Conservation (phyloP, 2,329 filamentous ascomycete genomes). For the Hysterium pulicare region DNA sequence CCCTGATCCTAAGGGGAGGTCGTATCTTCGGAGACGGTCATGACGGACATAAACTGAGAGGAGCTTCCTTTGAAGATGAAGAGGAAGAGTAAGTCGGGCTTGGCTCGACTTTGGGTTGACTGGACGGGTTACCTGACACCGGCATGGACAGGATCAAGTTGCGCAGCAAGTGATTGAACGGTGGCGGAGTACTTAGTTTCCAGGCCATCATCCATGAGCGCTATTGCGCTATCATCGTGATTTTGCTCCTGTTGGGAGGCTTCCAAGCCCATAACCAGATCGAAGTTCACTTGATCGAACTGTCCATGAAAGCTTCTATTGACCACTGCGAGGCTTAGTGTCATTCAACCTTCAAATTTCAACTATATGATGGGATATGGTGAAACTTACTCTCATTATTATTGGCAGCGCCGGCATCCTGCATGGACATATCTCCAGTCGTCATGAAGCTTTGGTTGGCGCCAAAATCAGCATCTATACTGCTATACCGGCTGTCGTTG, state of each 20-base stretch:
- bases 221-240: slow-evolving; percentile 35
- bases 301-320: slow-evolving; percentile 31
- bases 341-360: slow-evolving; percentile 31
- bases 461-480: slow-evolving; percentile 35
- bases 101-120: too few species aligned
- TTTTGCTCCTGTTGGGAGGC: slow-evolving; percentile 29
- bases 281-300: slow-evolving; percentile 32
- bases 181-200: slow-evolving; percentile 23
- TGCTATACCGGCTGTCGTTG: slow-evolving; percentile 38
- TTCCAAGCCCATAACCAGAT: slow-evolving; percentile 29
- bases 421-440: slow-evolving; percentile 19
- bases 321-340: slow-evolving; percentile 32
- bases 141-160: not conserved
- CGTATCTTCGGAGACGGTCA: slow-evolving; percentile 4
- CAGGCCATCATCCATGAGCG: slow-evolving; percentile 32
- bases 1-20: not conserved
- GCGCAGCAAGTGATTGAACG: not conserved
- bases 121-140: slow-evolving; percentile 1
- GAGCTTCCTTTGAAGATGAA: too few species aligned
- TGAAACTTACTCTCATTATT: slow-evolving; percentile 30
- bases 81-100: too few species aligned
- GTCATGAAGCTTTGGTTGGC: slow-evolving; percentile 29
- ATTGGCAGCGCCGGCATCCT: slow-evolving; percentile 15
- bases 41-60: not conserved
- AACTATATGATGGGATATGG: slow-evolving; percentile 4